A percentile compares a stretch with the other conserved stretches of the same genome.
These are phyloP conservation scores for Pyrenopolyporus hunteri DNA, from an alignment of 495 filamentous ascomycete species.

Conservation along the genomic window DNA sequence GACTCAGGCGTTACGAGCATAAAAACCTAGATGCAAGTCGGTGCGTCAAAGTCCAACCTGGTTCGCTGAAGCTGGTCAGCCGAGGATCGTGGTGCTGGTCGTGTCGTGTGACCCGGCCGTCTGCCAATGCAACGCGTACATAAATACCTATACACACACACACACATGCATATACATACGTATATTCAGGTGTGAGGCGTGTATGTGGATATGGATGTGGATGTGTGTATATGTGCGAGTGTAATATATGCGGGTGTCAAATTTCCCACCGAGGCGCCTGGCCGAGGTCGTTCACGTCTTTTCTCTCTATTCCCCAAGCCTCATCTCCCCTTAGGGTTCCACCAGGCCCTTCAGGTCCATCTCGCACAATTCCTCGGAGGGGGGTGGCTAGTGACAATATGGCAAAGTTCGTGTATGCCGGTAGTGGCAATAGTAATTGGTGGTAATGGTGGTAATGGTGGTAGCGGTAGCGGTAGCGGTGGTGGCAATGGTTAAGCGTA, in stretches of 20 bases:
- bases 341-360: slow-evolving; percentile 15
- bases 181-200: too few relatives aligned
- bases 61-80: slow-evolving; percentile 27
- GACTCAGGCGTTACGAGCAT: slow-evolving; percentile 10
- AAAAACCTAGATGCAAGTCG: slow-evolving; percentile 4
- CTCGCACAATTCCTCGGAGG: too few relatives aligned
- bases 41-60: slow-evolving; percentile 6
- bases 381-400: background rate
- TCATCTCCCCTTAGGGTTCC: slow-evolving; percentile 6
- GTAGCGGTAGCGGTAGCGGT: background rate
- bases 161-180: too few relatives aligned
- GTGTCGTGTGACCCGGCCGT: slow-evolving; percentile 35
- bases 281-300: slow-evolving; percentile 1
- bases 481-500: too few relatives aligned
- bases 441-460: background rate
- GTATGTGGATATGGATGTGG: too few relatives aligned
- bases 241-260: background rate
- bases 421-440: background rate
- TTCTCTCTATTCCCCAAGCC: background rate
- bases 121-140: too few relatives aligned
- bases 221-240: too few relatives aligned
- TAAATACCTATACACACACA: too few relatives aligned
- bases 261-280: background rate
- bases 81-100: slow-evolving; percentile 29
- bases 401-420: background rate